These are phyloP conservation scores for Pseudohyphozyma bogoriensis DNA, from an alignment of 768 basidiomycete species.

Conservation along the genomic window DNA sequence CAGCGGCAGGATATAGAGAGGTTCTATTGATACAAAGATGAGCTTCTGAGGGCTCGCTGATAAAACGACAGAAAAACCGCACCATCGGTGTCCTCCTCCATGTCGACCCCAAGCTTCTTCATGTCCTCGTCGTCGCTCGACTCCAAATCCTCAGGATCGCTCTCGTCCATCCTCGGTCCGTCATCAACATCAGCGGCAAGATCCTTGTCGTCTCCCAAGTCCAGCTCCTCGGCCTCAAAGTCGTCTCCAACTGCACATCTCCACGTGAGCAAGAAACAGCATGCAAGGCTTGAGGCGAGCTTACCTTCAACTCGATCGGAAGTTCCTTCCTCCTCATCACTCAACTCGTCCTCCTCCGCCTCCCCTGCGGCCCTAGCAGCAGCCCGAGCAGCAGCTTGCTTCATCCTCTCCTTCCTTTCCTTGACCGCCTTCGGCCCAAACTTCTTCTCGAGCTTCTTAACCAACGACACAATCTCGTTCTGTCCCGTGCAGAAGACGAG, in stretches of 20 bases:
- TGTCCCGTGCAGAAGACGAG: conserved; percentile 92
- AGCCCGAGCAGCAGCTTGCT: conserved; percentile 12
- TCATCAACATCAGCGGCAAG: conserved; percentile 38
- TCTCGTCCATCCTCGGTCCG: conserved; percentile 60
- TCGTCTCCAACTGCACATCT: conserved; percentile 45
- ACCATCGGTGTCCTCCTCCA: conserved; percentile 54
- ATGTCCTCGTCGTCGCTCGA: conserved; percentile 58
- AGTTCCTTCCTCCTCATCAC: conserved; percentile 3
- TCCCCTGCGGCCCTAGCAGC: conserved; percentile 16
- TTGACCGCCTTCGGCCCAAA: conserved; percentile 60
- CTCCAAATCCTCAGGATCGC: conserved; percentile 49
- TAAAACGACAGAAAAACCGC: neutral
- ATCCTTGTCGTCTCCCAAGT: conserved; percentile 47
- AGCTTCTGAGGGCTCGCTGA: neutral
- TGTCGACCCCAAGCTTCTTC: conserved; percentile 42
- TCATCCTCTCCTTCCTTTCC: conserved; percentile 39
- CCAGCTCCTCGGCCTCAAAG: conserved; percentile 70
- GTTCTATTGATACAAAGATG: conserved; percentile 45
- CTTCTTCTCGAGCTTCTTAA: conserved; percentile 64
- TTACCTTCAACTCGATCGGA: conserved; percentile 1
- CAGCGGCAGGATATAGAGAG: conserved; percentile 87
- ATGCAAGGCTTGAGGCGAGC: conserved; percentile 5
- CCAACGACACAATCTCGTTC: conserved; percentile 81
- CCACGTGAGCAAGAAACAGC: neutral
- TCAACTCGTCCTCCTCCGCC: conserved; percentile 15